A percentile compares a stretch with the other conserved stretches of the same genome.
Conservation (phyloP, 495 filamentous ascomycete genomes). For the Neurospora terricola region DNA sequence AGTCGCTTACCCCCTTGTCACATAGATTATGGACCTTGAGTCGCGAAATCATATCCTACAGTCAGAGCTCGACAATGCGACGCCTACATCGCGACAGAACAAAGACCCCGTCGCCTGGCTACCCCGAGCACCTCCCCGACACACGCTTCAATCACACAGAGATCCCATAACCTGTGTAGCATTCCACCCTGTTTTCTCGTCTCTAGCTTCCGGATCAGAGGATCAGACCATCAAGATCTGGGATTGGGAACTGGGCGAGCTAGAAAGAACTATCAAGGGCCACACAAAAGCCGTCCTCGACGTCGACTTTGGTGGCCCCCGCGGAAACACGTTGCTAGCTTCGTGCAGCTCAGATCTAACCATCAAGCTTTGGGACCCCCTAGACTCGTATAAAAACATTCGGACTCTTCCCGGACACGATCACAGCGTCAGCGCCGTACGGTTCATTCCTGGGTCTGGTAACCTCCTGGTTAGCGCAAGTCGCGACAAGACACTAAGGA, state of each 20-base stretch:
- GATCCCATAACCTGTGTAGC: constrained; percentile 76
- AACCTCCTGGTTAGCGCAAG: constrained; percentile 76
- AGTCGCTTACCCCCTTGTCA: constrained; percentile 1
- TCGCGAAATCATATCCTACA: constrained; percentile 59
- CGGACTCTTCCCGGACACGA: constrained; percentile 89
- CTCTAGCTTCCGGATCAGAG: constrained; percentile 85
- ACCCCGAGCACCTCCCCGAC: constrained; percentile 65
- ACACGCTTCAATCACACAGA: constrained; percentile 80
- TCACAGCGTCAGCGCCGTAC: constrained; percentile 77
- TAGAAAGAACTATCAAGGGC: constrained; percentile 85
- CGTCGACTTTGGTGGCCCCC: constrained; percentile 84
- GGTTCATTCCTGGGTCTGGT: constrained; percentile 71
- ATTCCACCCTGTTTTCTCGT: constrained; percentile 90
- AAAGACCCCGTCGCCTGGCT: constrained; percentile 84
- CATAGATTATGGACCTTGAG: constrained; percentile 90
- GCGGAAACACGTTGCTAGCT: constrained; percentile 76
- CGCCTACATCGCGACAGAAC: constrained; percentile 73
- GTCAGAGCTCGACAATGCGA: constrained; percentile 71
- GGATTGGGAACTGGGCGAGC: constrained; percentile 94
- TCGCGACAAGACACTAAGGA: constrained; percentile 70
- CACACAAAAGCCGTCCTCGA: constrained; percentile 86
- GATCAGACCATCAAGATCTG: constrained; percentile 87
- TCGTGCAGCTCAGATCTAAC: constrained; percentile 86
- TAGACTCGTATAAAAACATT: constrained; percentile 91
- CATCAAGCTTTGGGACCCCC: constrained; percentile 94